These are phyloP conservation scores for Gentiana straminea DNA, from an alignment of 257 asterid species.

Conservation along the genomic window DNA sequence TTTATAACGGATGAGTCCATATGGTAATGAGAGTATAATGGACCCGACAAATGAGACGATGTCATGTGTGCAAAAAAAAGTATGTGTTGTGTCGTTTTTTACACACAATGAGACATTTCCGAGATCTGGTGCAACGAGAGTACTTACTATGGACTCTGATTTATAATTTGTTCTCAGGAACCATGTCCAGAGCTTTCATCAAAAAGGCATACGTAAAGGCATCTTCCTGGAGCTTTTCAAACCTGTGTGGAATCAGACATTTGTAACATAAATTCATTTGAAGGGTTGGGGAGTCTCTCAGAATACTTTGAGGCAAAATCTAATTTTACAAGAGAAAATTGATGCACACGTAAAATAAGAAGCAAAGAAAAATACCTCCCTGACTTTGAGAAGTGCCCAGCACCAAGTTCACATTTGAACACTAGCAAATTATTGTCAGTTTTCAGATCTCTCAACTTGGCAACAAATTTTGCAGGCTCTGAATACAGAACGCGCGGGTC, in stretches of 20 bases:
- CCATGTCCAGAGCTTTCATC: conserved; percentile 62
- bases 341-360: neutral
- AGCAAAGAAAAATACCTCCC: conserved; percentile 47
- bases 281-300: neutral
- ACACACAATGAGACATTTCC: no score
- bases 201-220: conserved; percentile 71
- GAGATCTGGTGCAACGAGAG: no score
- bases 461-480: conserved; percentile 90
- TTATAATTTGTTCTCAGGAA: conserved; percentile 10
- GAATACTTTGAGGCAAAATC: no score
- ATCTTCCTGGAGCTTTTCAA: conserved; percentile 83
- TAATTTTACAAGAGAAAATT: no score
- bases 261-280: neutral
- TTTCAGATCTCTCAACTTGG: conserved; percentile 83
- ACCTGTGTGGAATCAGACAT: conserved; percentile 35
- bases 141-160: conserved; percentile 2
- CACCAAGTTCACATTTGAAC: conserved; percentile 87
- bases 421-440: conserved; percentile 60
- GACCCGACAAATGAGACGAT: no score
- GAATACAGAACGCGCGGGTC: conserved; percentile 87
- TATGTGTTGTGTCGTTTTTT: no score
- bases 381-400: conserved; percentile 93
- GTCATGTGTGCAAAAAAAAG: neutral
- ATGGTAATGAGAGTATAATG: no score
- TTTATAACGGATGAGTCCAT: no score